phyloP scores from a whole-genome alignment of 805 yeast genomes.

The Saccharomycopsis guyanensis region DNA sequence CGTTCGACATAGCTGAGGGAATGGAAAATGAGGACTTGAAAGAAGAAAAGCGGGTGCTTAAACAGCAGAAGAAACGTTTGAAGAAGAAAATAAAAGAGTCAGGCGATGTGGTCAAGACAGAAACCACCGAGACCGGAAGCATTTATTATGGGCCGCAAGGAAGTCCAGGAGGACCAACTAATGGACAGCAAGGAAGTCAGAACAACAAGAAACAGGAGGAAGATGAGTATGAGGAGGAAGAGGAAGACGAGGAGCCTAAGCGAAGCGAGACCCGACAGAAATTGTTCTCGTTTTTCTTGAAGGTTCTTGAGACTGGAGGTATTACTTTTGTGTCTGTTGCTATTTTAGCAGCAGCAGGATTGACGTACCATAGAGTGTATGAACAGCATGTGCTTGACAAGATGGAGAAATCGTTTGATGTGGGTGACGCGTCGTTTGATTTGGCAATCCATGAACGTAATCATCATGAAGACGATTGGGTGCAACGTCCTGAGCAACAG shows the following conservation, averaged over 20 bases:
- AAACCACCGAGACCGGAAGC: not conserved
- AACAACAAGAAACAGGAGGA: not conserved
- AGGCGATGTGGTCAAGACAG: not conserved
- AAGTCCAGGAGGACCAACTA: not conserved
- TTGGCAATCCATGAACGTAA: constrained; percentile 43
- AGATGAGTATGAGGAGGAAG: constrained; percentile 1
- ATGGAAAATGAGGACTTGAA: constrained; percentile 5
- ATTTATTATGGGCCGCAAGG: too few species aligned
- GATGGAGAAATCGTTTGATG: constrained; percentile 58
- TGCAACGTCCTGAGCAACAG: constrained; percentile 60
- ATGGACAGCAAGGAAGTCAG: not conserved
- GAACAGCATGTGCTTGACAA: constrained; percentile 51
- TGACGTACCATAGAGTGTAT: constrained; percentile 60
- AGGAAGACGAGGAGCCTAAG: constrained; percentile 3
- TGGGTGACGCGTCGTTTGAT: constrained; percentile 58
- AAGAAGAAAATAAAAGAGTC: constrained; percentile 5
- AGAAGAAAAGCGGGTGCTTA: not conserved
- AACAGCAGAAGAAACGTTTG: constrained; percentile 2
- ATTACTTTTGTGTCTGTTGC: constrained; percentile 63
- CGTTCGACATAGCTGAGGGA: constrained; percentile 6
- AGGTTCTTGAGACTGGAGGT: constrained; percentile 59
- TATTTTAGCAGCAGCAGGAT: constrained; percentile 65
- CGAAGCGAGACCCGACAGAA: not conserved
- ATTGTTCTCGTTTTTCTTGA: constrained; percentile 23
- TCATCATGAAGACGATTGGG: constrained; percentile 46